A percentile compares a stretch with the other conserved stretches of the same genome.
These are phyloP conservation scores for Trichosporon sp. DNA, from an alignment of 1,284 basidiomycete species.

Conservation along the genomic window DNA sequence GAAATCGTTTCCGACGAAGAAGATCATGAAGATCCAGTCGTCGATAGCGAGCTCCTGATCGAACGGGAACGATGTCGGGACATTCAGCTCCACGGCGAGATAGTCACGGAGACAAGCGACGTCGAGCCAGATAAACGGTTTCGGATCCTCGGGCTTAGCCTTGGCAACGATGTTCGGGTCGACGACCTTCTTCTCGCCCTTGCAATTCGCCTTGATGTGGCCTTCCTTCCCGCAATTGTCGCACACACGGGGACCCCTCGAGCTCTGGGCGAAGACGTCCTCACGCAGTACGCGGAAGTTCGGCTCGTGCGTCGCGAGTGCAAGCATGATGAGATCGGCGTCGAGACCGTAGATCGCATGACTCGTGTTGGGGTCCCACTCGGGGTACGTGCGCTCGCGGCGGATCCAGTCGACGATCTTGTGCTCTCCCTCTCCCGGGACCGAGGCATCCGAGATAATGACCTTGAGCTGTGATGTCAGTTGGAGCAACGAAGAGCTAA, in stretches of 20 bases:
- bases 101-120: constrained; percentile 93
- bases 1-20: constrained; percentile 99
- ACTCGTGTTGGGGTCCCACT: constrained; percentile 87
- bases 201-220: constrained; percentile 91
- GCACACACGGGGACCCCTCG: constrained; percentile 61
- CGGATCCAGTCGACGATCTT: constrained; percentile 99
- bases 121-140: constrained; percentile 99
- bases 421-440: constrained; percentile 98
- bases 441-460: constrained; percentile 92
- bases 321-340: constrained; percentile 98
- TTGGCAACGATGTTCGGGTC: constrained; percentile 56
- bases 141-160: constrained; percentile 67
- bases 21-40: constrained; percentile 99
- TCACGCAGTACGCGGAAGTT: constrained; percentile 95
- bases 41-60: constrained; percentile 95
- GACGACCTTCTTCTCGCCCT: constrained; percentile 54
- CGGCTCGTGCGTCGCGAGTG: constrained; percentile 96
- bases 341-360: constrained; percentile 99
- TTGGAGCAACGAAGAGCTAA: background rate
- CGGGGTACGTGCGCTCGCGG: constrained; percentile 76
- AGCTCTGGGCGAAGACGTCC: constrained; percentile 88
- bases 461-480: constrained; percentile 66
- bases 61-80: constrained; percentile 79
- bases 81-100: constrained; percentile 87
- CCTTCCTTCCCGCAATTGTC: constrained; percentile 89